Base-by-base conservation (phyloP, 2,329 filamentous ascomycete genomes). In the Elsinoe arachidis region DNA sequence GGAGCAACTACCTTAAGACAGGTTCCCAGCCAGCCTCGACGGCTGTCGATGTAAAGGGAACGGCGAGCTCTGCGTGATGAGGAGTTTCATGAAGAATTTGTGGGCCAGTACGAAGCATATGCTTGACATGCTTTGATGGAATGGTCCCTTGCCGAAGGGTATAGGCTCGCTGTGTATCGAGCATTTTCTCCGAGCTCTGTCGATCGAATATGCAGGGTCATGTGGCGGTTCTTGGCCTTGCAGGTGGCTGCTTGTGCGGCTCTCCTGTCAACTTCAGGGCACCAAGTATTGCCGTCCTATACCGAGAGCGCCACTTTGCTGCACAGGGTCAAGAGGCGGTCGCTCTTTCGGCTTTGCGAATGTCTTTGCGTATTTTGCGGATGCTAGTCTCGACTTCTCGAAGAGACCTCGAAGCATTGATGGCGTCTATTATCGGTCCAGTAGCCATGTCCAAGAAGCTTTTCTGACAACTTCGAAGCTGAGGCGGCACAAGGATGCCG, bases 331-430 rank as follows among this genome's bases (percentile, higher is more conserved):
- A 30, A 26, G 47, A 10, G 14, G 17, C 14, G n/a, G 21, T 15
- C 11, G 37, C 19, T 35, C 59, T 65, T 54, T 71, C 68, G 2
- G 63, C 62, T 62, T 73, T 77, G 61, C 70, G 70, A 4, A 77
- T 66, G 19, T 69, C 67, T 64, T 80, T 81, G 62, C 76, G 71
- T 52, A 73, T 56, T 58, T 85, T 74, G 37, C 85, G 77, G 56
- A 92, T 83, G 62, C 86, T 80, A 54, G 85, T 82, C 72, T 90
- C 87, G 4, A 88, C 67, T n/a, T 72, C 71, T 12, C 76, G 74
- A 79, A 92, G 83, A 64, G 82, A 78, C 26, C 76, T 75, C 35
- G 77, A 75, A n/a, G 87, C 69, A 1, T 77, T 78, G 5, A 77
- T 77, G 7, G 90, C 72, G 38, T 71, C 71, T 1, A 83, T 79